A percentile compares a stretch with the other conserved stretches of the same genome.
Conservation (phyloP, 1,139 yeast genomes). For the Trichomonascaceae sp. region DNA sequence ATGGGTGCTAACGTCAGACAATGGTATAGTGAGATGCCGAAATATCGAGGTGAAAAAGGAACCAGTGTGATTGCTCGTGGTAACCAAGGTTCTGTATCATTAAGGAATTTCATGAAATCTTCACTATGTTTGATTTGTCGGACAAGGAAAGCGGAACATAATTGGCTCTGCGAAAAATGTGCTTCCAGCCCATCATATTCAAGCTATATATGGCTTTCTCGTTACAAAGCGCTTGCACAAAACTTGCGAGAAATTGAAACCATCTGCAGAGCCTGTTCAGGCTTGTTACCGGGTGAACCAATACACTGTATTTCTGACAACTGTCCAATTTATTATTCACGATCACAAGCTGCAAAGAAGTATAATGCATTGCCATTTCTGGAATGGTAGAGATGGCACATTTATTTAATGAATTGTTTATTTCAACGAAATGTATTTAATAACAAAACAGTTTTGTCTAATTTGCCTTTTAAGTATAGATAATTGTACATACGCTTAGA, state of each 20-base stretch:
- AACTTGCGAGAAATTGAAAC: conserved; percentile 26
- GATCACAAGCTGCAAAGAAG: conserved; percentile 25
- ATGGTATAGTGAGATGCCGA: conserved; percentile 79
- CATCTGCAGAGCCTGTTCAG: conserved; percentile 30
- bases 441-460: not conserved
- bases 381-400: conserved; percentile 7
- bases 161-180: conserved; percentile 21
- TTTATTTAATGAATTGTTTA: not conserved
- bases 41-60: conserved; percentile 16
- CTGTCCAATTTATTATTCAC: conserved; percentile 39
- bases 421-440: too few relatives aligned
- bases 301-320: conserved; percentile 38
- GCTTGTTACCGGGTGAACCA: conserved; percentile 21
- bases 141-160: conserved; percentile 7
- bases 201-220: conserved; percentile 17
- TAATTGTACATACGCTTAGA: not conserved
- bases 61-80: conserved; percentile 7
- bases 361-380: conserved; percentile 8
- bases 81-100: conserved; percentile 9
- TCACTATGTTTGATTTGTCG: conserved; percentile 25
- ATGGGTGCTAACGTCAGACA: conserved; percentile 71
- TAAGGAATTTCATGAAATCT: conserved; percentile 24
- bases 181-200: conserved; percentile 12
- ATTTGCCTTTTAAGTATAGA: not conserved
- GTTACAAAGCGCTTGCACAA: conserved; percentile 20